phyloP scores from a whole-genome alignment of 169 alveolate species.

The Plasmodium malariae region DNA sequence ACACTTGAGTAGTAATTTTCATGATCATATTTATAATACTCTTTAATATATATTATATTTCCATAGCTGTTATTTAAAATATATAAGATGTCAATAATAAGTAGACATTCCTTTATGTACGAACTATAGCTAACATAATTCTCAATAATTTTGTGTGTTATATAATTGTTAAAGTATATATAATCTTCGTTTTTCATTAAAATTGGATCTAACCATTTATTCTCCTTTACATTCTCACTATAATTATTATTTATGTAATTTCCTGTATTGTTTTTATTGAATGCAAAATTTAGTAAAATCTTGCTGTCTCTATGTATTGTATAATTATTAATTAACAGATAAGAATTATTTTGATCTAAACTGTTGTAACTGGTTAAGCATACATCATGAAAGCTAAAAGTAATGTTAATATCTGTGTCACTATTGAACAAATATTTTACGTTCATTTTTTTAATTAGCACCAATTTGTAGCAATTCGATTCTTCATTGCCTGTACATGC shows the following conservation, averaged over 20 bases:
- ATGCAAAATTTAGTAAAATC: not conserved
- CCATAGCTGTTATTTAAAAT: constrained; percentile 65
- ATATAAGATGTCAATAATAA: constrained; percentile 63
- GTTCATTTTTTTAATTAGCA: constrained; percentile 56
- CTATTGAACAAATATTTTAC: constrained; percentile 27
- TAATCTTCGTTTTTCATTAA: not conserved
- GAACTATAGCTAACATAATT: constrained; percentile 43
- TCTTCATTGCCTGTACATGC: constrained; percentile 22
- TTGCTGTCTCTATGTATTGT: constrained; percentile 11
- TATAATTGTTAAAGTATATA: constrained; percentile 43
- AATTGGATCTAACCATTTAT: not conserved
- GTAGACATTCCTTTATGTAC: constrained; percentile 54
- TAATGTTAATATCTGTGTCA: constrained; percentile 36
- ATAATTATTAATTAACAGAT: constrained; percentile 45
- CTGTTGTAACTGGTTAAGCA: constrained; percentile 38
- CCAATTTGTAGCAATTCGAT: constrained; percentile 39
- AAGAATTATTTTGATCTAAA: constrained; percentile 23
- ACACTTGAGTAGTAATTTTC: constrained; percentile 35
- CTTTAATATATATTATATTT: constrained; percentile 55
- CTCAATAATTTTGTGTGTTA: constrained; percentile 48
- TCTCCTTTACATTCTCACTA: not conserved
- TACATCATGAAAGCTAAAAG: constrained; percentile 60
- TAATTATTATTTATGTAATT: not conserved
- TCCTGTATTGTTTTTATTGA: not conserved
- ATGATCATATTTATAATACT: constrained; percentile 58